Evolutionary conservation across 208 protist species (phyloP).

Genomic region (Wallacemonas collosoma): DNA sequence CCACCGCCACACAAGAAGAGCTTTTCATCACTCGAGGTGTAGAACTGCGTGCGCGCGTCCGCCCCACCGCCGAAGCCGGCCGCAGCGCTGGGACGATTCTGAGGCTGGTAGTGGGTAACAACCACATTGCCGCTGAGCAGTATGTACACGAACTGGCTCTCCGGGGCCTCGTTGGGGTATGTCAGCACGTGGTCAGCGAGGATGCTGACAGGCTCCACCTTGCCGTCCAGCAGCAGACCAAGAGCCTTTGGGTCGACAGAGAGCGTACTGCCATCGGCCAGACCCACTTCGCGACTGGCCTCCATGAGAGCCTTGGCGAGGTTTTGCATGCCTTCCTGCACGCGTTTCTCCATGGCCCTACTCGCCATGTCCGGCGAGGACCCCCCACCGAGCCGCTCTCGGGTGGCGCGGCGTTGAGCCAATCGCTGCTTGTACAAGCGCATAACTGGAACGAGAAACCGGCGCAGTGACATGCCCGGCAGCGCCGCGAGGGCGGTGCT

Average conservation of each 20-base stretch:
- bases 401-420: conserved; percentile 35
- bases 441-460: conserved; percentile 76
- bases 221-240: conserved; percentile 40
- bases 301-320: conserved; percentile 58
- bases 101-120: conserved; percentile 68
- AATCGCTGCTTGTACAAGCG: conserved; percentile 53
- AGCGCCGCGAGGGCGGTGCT: conserved; percentile 78
- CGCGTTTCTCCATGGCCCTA: conserved; percentile 28
- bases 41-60: conserved; percentile 64
- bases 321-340: conserved; percentile 37
- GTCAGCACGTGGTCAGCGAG: conserved; percentile 57
- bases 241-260: conserved; percentile 58
- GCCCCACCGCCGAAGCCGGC: conserved; percentile 15
- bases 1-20: conserved; percentile 62
- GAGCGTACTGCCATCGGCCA: conserved; percentile 39
- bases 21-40: conserved; percentile 63
- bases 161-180: conserved; percentile 72
- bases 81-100: conserved; percentile 20
- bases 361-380: conserved; percentile 1
- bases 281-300: conserved; percentile 25
- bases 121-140: conserved; percentile 61
- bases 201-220: conserved; percentile 59
- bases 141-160: conserved; percentile 80
- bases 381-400: conserved; percentile 28
- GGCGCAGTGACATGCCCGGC: conserved; percentile 59